phyloP scores from a whole-genome alignment of 2,329 filamentous ascomycete species.

The Ascochyta viciae-villosae region DNA sequence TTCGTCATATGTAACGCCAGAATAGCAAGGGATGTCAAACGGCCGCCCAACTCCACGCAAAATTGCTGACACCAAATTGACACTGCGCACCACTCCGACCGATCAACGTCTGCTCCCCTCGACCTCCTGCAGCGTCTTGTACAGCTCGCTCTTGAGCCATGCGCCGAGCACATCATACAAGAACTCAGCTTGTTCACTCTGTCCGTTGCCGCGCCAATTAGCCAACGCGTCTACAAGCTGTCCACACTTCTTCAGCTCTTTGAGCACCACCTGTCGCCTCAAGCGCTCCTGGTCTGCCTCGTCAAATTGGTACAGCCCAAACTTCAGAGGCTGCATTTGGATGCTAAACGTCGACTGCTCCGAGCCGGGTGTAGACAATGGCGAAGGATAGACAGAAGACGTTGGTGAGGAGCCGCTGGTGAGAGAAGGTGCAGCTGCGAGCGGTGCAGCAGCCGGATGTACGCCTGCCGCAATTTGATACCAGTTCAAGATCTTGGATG shows the following conservation, averaged over 20 bases:
- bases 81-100: not conserved
- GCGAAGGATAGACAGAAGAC: conserved; percentile 27
- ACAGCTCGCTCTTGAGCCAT: conserved; percentile 43
- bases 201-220: conserved; percentile 31
- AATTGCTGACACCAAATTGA: not conserved
- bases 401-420: conserved; percentile 23
- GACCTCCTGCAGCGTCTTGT: conserved; percentile 37
- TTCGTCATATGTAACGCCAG: not conserved
- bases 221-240: conserved; percentile 40
- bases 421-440: conserved; percentile 20
- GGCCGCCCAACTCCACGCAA: conserved; percentile 3
- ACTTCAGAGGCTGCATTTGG: conserved; percentile 34
- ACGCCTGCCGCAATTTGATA: conserved; percentile 41
- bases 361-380: conserved; percentile 25
- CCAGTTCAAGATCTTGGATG: conserved; percentile 43
- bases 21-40: conserved; percentile 8
- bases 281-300: conserved; percentile 36
- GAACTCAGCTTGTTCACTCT: conserved; percentile 36
- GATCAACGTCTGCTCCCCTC: conserved; percentile 20
- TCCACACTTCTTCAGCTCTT: conserved; percentile 39
- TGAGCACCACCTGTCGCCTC: conserved; percentile 34
- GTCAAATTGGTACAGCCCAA: conserved; percentile 38
- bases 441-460: conserved; percentile 21
- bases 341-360: conserved; percentile 29
- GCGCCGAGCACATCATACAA: conserved; percentile 42